A percentile compares a stretch with the other conserved stretches of the same genome.
Evolutionary conservation across 1,139 yeast genomes (phyloP).

Genomic region (Taiozyma sp.): DNA sequence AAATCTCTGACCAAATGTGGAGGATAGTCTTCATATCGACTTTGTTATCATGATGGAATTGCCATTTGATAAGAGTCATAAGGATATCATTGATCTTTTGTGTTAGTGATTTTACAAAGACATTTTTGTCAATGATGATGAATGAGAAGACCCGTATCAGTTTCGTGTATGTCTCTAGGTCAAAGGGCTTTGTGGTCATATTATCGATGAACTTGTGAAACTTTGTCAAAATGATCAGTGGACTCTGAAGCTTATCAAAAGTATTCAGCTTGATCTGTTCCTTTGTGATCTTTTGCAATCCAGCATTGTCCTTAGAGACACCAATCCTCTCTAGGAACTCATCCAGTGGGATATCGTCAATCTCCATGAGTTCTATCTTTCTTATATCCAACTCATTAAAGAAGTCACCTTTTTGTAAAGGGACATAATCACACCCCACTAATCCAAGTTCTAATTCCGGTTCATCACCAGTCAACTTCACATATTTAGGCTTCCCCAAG

Average conservation of each 20-base stretch:
- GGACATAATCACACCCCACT: not conserved
- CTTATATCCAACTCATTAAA: constrained; percentile 5
- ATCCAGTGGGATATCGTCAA: not conserved
- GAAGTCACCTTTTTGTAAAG: constrained; percentile 5
- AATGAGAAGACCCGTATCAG: constrained; percentile 11
- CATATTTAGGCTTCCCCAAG: constrained; percentile 5
- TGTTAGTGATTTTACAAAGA: constrained; percentile 1
- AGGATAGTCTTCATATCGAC: not conserved
- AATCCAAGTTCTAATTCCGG: constrained; percentile 1
- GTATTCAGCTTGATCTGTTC: constrained; percentile 9
- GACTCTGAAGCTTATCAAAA: constrained; percentile 4
- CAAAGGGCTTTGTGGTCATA: constrained; percentile 3
- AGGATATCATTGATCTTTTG: not conserved
- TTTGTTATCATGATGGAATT: not conserved
- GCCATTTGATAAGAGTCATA: not conserved
- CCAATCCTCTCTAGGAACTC: constrained; percentile 13
- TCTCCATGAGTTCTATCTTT: not conserved
- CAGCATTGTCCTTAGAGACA: not conserved
- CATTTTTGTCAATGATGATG: constrained; percentile 16
- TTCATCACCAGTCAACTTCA: not conserved
- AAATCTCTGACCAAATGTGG: constrained; percentile 2
- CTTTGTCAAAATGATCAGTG: constrained; percentile 2
- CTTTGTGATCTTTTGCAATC: not conserved
- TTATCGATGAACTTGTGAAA: constrained; percentile 8
- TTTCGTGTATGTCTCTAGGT: not conserved